Conservation (phyloP, 306 rosid genomes). For the Coriaria nepalensis region DNA sequence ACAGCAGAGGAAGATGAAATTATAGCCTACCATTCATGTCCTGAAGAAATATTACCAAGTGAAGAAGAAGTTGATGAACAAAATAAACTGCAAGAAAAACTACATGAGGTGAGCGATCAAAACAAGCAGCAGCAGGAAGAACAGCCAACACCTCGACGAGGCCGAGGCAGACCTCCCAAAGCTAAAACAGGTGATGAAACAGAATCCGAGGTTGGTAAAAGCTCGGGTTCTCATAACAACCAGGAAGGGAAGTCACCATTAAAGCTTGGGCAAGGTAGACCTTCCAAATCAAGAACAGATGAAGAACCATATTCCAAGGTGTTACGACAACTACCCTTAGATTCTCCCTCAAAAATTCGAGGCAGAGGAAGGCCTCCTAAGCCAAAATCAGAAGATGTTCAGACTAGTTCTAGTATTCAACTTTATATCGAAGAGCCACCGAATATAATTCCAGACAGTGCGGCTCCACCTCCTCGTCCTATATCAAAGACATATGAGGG, state of each 20-base stretch:
- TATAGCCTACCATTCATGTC: neutral
- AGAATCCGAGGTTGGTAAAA: neutral
- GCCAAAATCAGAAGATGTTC: conserved; percentile 5
- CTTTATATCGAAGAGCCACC: too few species aligned
- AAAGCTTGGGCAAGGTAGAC: conserved; percentile 10
- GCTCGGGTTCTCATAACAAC: neutral
- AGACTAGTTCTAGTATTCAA: too few species aligned
- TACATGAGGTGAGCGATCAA: neutral
- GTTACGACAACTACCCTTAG: conserved; percentile 2
- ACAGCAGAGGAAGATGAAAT: neutral
- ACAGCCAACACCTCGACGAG: neutral
- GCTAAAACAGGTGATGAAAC: conserved; percentile 1
- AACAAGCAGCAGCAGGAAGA: conserved; percentile 2
- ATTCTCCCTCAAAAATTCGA: neutral
- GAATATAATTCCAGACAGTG: too few species aligned
- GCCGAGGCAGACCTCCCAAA: neutral
- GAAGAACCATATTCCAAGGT: neutral
- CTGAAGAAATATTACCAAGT: neutral
- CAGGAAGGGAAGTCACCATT: neutral
- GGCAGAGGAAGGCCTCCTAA: conserved; percentile 11
- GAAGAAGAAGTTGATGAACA: neutral
- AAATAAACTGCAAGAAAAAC: conserved; percentile 9
- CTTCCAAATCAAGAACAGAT: neutral
- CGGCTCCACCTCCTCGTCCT: too few species aligned
- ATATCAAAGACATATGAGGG: too few species aligned